Base-by-base conservation (phyloP, 1,284 basidiomycete species). In the Malassezia cuniculi region DNA sequence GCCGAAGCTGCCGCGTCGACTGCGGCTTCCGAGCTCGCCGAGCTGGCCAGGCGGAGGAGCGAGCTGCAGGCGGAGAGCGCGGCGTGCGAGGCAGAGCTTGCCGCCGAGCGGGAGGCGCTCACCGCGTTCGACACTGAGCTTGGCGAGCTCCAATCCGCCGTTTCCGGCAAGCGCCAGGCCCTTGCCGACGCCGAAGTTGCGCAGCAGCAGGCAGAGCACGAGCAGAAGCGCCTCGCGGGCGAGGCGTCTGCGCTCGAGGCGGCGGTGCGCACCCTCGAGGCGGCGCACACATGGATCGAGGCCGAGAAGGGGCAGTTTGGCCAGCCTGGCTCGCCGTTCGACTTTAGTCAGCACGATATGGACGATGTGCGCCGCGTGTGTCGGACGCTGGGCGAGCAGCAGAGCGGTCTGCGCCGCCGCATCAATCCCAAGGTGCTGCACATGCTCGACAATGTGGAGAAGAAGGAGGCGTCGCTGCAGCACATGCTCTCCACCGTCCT, bases 401-500 rank as follows among this genome's bases (percentile, higher is more conserved):
- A 86, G 60, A 81, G 80, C 57, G 78, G 80, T 22, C 80, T 87
- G 78, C 85, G 84, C 70, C 86, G 87, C 72, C 93, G 90, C 69
- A 76, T 95, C 54, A 95, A 97, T 60, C 81, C 81, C 5, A 93
- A 93, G 69, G 87, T 89, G 36, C 78, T 94, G 72, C 84, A 82
- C 60, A 89, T 87, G 82, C 86, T 97, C 47, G 90, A 95, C 57
- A 94, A 86, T 41, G 85, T 90, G 28, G 93, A 97, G 73, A 94
- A 94, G 74, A 82, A 85, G 60, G 90, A 99, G 68, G 70, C 75
- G 0, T 76, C 78, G 16, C 72, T 93, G 40, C 83, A 81, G 69
- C 85, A 83, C 71, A 95, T 85, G 78, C 75, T 95, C 68, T 68
- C 74, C 1, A 87, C 81, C 2, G 89, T 97, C 3, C 70, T 87